A percentile compares a stretch with the other conserved stretches of the same genome.
Evolutionary conservation across 2,329 filamentous ascomycete genomes (phyloP).

Genomic region (Aspergillus versicolor): DNA sequence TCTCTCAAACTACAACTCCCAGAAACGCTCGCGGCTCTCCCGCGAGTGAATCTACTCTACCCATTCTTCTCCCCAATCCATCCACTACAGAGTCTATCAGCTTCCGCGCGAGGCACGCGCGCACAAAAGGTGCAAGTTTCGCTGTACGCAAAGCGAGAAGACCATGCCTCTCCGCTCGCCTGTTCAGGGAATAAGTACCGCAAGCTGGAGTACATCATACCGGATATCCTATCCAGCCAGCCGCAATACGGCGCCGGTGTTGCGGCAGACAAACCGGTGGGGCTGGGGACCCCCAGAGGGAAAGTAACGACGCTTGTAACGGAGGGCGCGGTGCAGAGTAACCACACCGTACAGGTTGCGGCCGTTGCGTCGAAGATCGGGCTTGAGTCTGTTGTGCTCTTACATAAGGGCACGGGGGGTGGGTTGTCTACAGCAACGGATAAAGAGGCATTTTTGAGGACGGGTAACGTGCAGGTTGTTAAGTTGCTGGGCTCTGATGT

Average conservation of each 20-base stretch:
- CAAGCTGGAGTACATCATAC: slow-evolving; percentile 39
- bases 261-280: neutral
- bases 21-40: slow-evolving; percentile 26
- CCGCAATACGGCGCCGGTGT: neutral
- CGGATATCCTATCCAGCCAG: slow-evolving; percentile 28
- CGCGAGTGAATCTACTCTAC: slow-evolving; percentile 31
- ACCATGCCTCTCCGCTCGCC: slow-evolving; percentile 35
- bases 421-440: slow-evolving; percentile 21
- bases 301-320: slow-evolving; percentile 32
- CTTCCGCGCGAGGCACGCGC: neutral
- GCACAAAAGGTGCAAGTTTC: slow-evolving; percentile 14
- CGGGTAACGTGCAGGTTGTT: slow-evolving; percentile 30
- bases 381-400: slow-evolving; percentile 25
- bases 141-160: slow-evolving; percentile 35
- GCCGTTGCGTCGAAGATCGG: slow-evolving; percentile 29
- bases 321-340: slow-evolving; percentile 38
- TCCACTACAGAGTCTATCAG: slow-evolving; percentile 19
- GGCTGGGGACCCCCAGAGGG: neutral
- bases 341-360: slow-evolving; percentile 38
- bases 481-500: slow-evolving; percentile 39
- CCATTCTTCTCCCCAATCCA: slow-evolving; percentile 32
- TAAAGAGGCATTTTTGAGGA: slow-evolving; percentile 20
- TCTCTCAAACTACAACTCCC: slow-evolving; percentile 20
- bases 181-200: slow-evolving; percentile 40
- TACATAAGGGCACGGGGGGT: slow-evolving; percentile 30